Percentiles rank a stretch among this genome's conserved stretches.
These are phyloP conservation scores for Salix brachista DNA, from an alignment of 345 rosid species.

Conservation along the genomic window DNA sequence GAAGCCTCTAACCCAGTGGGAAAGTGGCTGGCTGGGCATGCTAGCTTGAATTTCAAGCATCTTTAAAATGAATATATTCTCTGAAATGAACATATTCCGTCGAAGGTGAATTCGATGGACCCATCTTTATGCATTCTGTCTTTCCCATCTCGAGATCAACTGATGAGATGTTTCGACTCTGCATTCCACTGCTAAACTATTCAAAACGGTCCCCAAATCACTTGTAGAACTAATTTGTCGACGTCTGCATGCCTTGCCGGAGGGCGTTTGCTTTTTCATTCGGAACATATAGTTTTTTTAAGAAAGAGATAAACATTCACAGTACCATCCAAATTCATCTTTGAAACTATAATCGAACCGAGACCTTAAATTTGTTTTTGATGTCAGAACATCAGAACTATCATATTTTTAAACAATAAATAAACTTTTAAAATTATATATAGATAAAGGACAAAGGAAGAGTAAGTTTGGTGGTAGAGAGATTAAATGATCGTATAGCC, in stretches of 20 bases:
- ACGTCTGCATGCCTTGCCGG: neutral
- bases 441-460: no score
- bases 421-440: no score
- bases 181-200: neutral
- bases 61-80: constrained; percentile 66
- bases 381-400: no score
- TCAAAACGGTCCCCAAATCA: neutral
- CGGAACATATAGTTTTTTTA: no score
- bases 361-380: no score
- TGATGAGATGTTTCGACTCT: neutral
- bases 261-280: no score
- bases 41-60: constrained; percentile 91
- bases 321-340: no score
- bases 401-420: no score
- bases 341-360: no score
- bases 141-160: constrained; percentile 9
- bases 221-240: neutral
- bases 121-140: constrained; percentile 17
- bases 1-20: constrained; percentile 21
- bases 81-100: constrained; percentile 72
- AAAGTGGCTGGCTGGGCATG: constrained; percentile 57
- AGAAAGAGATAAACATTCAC: no score
- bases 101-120: constrained; percentile 35
- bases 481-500: no score
- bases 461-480: no score